Percentiles rank a stretch among this genome's conserved stretches.
phyloP scores from a whole-genome alignment of 2,329 filamentous ascomycete species.

The Drechslerella dactyloides region DNA sequence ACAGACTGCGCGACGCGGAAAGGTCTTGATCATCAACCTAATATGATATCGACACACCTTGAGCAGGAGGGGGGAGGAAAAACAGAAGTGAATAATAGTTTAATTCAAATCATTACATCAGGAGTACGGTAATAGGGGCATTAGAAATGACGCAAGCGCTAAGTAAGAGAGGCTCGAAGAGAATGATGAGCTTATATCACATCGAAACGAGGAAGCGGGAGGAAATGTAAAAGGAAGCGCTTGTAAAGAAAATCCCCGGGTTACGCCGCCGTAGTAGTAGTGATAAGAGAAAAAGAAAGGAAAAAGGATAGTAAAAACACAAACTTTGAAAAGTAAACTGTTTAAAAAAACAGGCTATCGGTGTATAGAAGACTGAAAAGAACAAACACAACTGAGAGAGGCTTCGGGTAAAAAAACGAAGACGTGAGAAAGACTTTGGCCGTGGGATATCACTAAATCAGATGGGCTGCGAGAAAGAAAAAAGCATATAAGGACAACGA shows the following conservation, averaged over 20 bases:
- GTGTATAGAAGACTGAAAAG: not conserved
- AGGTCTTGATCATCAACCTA: no score
- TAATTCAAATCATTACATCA: constrained; percentile 1
- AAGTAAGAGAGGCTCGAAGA: constrained; percentile 12
- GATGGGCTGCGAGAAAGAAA: constrained; percentile 25
- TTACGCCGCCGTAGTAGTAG: constrained; percentile 48
- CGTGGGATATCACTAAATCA: constrained; percentile 48
- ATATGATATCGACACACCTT: no score
- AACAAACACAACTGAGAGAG: not conserved
- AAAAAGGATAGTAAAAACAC: constrained; percentile 2
- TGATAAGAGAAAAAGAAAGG: constrained; percentile 6
- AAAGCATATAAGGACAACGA: not conserved
- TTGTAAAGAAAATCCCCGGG: constrained; percentile 31
- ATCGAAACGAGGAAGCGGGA: not conserved
- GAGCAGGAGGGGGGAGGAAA: not conserved
- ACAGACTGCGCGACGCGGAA: no score
- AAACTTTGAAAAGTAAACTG: no score
- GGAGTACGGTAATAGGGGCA: constrained; percentile 18
- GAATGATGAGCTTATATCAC: constrained; percentile 2
- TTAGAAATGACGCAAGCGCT: constrained; percentile 9
- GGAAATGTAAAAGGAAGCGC: not conserved
- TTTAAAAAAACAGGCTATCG: not conserved
- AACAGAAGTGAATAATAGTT: not conserved
- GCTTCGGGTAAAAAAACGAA: not conserved
- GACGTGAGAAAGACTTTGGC: constrained; percentile 9